phyloP scores from a whole-genome alignment of 164 flowering plant genomes.

The Malania oleifera region DNA sequence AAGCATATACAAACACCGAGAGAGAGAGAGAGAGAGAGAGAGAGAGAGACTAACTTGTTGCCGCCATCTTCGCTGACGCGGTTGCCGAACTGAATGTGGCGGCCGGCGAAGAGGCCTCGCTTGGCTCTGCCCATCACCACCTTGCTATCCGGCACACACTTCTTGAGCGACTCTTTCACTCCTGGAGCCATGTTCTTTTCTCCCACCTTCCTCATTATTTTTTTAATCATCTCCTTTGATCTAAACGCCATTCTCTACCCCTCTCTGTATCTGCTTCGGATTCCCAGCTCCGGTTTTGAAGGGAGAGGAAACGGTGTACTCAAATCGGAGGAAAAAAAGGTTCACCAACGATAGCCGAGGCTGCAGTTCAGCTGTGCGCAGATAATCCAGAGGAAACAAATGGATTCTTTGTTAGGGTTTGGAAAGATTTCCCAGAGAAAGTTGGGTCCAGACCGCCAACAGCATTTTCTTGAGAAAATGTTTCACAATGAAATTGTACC shows the following conservation, averaged over 20 bases:
- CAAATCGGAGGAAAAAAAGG: too few relatives aligned
- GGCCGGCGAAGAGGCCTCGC: slow-evolving; percentile 84
- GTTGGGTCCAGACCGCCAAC: too few relatives aligned
- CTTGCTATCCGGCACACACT: slow-evolving; percentile 52
- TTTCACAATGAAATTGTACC: too few relatives aligned
- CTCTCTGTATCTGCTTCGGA: slow-evolving; percentile 1
- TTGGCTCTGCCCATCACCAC: slow-evolving; percentile 90
- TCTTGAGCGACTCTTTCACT: slow-evolving; percentile 54
- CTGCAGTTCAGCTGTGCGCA: too few relatives aligned
- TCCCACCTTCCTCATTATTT: slow-evolving; percentile 59
- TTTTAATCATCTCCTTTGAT: slow-evolving; percentile 72
- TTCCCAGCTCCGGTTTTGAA: too few relatives aligned
- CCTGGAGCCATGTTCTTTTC: slow-evolving; percentile 52
- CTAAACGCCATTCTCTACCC: slow-evolving; percentile 60
- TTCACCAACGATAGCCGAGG: too few relatives aligned
- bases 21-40: slow-evolving; percentile 9
- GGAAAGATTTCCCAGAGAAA: too few relatives aligned
- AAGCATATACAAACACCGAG: background rate
- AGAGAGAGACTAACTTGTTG: slow-evolving; percentile 48
- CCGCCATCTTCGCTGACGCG: slow-evolving; percentile 94
- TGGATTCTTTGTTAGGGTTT: too few relatives aligned
- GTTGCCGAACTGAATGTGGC: slow-evolving; percentile 89
- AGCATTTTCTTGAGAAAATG: too few relatives aligned
- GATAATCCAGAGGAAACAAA: too few relatives aligned
- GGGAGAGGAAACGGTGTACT: too few relatives aligned